Evolutionary conservation across 164 flowering plant genomes (phyloP).

Genomic region (Aristolochia fimbriata): DNA sequence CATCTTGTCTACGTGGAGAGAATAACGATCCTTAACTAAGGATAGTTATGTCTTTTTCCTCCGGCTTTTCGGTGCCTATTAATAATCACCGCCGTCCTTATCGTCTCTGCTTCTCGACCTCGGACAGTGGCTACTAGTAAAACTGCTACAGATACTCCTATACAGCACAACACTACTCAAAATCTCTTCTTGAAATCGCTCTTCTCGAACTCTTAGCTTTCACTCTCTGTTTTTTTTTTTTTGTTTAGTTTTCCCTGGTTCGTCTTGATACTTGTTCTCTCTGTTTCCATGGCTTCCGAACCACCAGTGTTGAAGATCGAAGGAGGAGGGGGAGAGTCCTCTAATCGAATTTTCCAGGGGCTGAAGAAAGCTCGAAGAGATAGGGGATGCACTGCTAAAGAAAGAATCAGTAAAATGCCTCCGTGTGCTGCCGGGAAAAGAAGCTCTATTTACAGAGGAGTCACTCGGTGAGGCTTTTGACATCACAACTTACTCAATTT

Average conservation of each 20-base stretch:
- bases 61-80: too few relatives aligned
- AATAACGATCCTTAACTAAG: too few relatives aligned
- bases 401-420: conserved; percentile 96
- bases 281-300: conserved; percentile 33
- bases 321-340: conserved; percentile 27
- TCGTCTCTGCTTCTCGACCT: background rate
- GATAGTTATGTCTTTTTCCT: too few relatives aligned
- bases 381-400: conserved; percentile 90
- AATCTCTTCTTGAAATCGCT: background rate
- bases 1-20: too few relatives aligned
- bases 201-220: background rate
- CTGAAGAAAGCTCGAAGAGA: conserved; percentile 77
- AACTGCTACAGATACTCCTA: background rate
- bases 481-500: background rate
- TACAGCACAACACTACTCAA: background rate
- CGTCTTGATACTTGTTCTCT: background rate
- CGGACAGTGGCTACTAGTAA: background rate
- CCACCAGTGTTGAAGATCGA: conserved; percentile 34
- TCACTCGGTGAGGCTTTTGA: conserved; percentile 54
- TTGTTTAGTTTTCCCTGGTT: too few relatives aligned
- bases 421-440: conserved; percentile 98
- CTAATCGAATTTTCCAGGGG: conserved; percentile 44
- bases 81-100: background rate
- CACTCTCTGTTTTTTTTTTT: background rate
- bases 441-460: conserved; percentile 96